Base-by-base conservation (phyloP, 352 stramenopile genomes). In the Pythium utonaiense region DNA sequence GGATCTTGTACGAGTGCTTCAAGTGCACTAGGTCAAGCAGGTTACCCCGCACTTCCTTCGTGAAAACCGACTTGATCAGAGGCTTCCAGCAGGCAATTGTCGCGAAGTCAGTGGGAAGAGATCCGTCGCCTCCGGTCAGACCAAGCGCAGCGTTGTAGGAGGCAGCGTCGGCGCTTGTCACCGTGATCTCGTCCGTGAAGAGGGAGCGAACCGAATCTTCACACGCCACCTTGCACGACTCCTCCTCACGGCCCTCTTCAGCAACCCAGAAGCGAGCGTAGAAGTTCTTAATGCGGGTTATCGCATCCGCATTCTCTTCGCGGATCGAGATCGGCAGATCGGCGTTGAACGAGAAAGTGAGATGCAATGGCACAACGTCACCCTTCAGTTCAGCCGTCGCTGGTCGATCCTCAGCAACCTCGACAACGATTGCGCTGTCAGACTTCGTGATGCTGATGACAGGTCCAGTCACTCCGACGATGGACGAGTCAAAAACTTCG, bases 1-100 rank as follows among this genome's bases (percentile, higher is more conserved):
- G 52, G 21, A 93, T 50, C 66, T 91, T 89, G 71, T 93, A 89
- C 62, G 80, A 91, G 72, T 95, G 84, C 55, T 85, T 91, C 9
- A 94, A 48, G 62, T 96, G 86, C 40, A 96, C 84, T 5, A 96
- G 53, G 47, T 89, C 69, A 3, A 96, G 68, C 58, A 96, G 41
- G 62, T 95, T 93, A 34, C 83, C 83, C 45, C 84, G 73, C 33
- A 94, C 81, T 47, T 95, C 80, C 53, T 85, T 84, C 13, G 86
- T 80, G 62, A 95, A 92, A 24, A 96, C 74, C 8, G 84, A 87
- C 69, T 89, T 76, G 45, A 95, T 94, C 22, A 96, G 62, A 31
- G 84, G 73, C 42, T 85, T 82, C 84, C 88, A 96, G 52, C 71
- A 81, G 14, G 80, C 83, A 49, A 95, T 83, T 9, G 83, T 93